These are phyloP conservation scores for Brassica nigra DNA, from an alignment of 345 rosid genomes.

Conservation along the genomic window DNA sequence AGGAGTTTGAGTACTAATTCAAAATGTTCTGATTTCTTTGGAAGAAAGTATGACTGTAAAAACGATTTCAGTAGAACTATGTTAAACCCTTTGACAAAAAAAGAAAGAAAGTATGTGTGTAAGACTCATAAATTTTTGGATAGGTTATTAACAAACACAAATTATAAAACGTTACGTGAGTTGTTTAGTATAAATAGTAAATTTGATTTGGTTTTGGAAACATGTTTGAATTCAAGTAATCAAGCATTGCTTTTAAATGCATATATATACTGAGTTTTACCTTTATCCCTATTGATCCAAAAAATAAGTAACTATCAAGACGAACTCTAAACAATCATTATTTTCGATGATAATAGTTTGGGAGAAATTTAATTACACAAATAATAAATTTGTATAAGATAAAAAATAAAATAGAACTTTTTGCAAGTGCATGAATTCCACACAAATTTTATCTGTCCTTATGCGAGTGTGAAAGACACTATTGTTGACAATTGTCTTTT, in stretches of 20 bases:
- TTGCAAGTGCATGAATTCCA: neutral
- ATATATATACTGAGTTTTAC: neutral
- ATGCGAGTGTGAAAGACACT: slow-evolving; percentile 1
- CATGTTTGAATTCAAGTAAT: neutral
- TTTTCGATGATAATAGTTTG: neutral
- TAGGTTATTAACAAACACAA: neutral
- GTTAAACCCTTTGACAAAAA: no score
- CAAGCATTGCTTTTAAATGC: neutral
- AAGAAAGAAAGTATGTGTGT: neutral
- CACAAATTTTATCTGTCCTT: neutral
- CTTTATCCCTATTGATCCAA: neutral
- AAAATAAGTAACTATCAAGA: neutral
- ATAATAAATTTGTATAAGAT: neutral
- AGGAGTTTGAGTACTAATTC: neutral
- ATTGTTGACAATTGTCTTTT: neutral
- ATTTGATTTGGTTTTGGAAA: neutral
- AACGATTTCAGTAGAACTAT: no score
- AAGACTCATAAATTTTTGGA: neutral
- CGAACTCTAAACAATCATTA: neutral
- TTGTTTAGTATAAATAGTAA: neutral
- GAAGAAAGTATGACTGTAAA: neutral
- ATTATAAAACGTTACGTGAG: neutral
- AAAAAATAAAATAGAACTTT: neutral
- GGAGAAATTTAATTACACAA: no score
- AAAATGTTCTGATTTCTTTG: neutral